phyloP scores from a whole-genome alignment of 176 grass and related monocot species.

The Echinochloa phyllopogon region DNA sequence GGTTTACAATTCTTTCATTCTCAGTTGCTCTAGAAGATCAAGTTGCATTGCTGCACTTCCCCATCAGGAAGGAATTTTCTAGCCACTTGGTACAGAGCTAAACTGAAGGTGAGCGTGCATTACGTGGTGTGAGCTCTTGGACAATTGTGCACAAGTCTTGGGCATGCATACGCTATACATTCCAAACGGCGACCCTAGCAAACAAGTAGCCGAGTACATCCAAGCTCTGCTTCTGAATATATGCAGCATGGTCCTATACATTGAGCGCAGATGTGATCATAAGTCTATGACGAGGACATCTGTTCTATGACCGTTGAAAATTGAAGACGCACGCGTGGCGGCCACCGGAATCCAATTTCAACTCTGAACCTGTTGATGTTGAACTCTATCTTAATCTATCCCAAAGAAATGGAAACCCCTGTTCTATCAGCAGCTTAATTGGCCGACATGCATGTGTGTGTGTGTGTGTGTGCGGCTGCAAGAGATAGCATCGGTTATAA shows the following conservation, averaged over 20 bases:
- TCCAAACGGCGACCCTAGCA: background rate
- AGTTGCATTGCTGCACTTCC: constrained; percentile 5
- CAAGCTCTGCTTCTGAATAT: background rate
- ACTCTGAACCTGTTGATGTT: constrained; percentile 9
- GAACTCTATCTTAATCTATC: background rate
- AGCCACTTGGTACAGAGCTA: background rate
- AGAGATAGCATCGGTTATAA: background rate
- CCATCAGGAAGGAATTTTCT: background rate
- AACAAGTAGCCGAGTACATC: background rate
- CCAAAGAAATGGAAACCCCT: background rate
- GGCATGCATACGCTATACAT: background rate
- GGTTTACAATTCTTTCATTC: too few relatives aligned
- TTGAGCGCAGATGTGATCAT: constrained; percentile 1
- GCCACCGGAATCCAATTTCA: background rate
- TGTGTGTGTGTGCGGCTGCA: background rate
- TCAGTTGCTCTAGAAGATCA: background rate
- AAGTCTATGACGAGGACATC: background rate
- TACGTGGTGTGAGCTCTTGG: background rate
- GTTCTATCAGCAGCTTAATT: background rate
- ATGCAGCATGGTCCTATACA: background rate
- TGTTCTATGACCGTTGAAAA: background rate
- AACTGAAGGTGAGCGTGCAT: background rate
- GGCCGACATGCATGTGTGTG: background rate
- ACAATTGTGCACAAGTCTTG: background rate
- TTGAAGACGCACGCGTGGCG: background rate